Evolutionary conservation across 2,329 filamentous ascomycete genomes (phyloP), one percentile per base, ranked within the genome.

Genomic region (Plectosphaerella sp.): DNA sequence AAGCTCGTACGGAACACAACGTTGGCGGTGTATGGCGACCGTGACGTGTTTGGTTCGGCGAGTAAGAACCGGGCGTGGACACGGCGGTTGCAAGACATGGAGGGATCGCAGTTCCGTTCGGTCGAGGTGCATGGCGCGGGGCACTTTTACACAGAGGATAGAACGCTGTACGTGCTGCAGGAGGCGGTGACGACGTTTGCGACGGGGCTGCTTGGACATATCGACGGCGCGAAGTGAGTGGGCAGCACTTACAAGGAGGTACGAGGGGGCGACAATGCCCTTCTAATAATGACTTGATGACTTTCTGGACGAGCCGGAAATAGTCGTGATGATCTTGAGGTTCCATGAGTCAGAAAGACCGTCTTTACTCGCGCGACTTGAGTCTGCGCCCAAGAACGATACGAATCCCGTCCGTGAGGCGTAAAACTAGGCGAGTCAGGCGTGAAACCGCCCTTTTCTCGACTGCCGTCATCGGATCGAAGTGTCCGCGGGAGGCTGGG

Each of bases 1-100:
- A 84, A 87, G 61, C 71, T 89, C 47, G 68, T 81, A 1, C 65
- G 69, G 2, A 77, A 85, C 60, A 75, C 77, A 1, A 87, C 87
- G 0, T 66, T 96, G 35, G 84, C 83, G 1, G 68, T 96, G 0
- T 96, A 86, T 62, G 93, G 92, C 1, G 82, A 86, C 48, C 74
- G 79, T 4, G 92, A 97, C 66, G 70, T 78, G 0, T 95, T 97
- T 58, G 85, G 89, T 1, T 80, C 84, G 1, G 74, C 73, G 4
- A 78, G 76, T 53, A 88, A 82, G 65, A 73, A 92, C 59, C 77
- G 80, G 11, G 70, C 74, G 1, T 96, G 92, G 92, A 74, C 75
- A 10, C 69, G 72, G 41, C 76, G 73, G 54, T 68, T 92, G 45
- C 65, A 68, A 16, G 64, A 67, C 12, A 60, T 58, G 39, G 63